Base-by-base conservation (phyloP, 768 basidiomycete genomes). In the Mycena epipterygia region DNA sequence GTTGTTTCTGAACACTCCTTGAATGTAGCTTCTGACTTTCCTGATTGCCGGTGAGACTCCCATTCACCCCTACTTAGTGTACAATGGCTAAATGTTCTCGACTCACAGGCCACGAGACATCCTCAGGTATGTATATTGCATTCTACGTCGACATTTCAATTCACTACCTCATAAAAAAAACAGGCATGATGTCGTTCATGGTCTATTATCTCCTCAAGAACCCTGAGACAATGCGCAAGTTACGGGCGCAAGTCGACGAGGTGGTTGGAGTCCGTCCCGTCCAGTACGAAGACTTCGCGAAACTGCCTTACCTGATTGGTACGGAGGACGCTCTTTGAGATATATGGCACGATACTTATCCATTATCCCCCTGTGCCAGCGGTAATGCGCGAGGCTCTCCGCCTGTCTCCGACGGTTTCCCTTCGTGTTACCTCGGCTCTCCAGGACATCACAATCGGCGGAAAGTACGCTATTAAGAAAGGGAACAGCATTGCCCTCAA, bases 211-310 rank as follows among this genome's bases (percentile, higher is more conserved):
- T 89, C 16, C 79, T 89, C 29, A 78, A 81, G 42, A 78, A 84
- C 61, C 84, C 85, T 0, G 75, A 77, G 14, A 82, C 82, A 0
- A 79, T 88, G 73, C 78, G 81, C 21, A 84, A 82, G 55, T 79
- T 88, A 12, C 84, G 85, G 3, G 77, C 78, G 8, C 88, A 90
- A 67, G 76, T 89, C 13, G 88, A 89, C 71, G 65, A 74, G 25
- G 81, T 87, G 7, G 72, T 85, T 44, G 85, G 85, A 17, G 81
- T 82, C n/a, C 78, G 80, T 46, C 78, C 79, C 1, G 78, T 83
- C 19, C 79, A 79, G 56, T 69, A 76, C 14, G 79, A 82, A 3
- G 83, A 87, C 69, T 73, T 87, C 39, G 71, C 73, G 58, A 84
- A 85, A 66, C 73, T 87, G 64, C 79, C 79, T 19, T 88, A 87